Conservation (phyloP, 2,329 filamentous ascomycete species). For the Colletotrichum coccodes region DNA sequence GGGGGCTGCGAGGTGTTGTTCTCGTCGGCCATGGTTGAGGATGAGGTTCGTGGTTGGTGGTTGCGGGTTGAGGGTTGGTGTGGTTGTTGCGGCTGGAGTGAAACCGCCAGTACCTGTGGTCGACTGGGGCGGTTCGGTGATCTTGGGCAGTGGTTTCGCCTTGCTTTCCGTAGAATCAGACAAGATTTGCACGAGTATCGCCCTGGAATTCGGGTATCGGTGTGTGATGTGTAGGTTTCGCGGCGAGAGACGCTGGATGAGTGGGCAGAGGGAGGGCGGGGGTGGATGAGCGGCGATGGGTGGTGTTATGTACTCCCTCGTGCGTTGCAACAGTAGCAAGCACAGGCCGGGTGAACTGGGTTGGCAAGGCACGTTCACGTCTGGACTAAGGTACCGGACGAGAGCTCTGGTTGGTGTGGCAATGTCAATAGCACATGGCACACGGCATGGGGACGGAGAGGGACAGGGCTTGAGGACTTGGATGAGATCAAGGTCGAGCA, state of each 20-base stretch:
- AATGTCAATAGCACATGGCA: slow-evolving; percentile 22
- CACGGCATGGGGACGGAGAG: too few species aligned
- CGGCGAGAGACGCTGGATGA: background rate
- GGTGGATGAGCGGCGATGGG: background rate
- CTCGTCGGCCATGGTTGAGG: slow-evolving; percentile 45
- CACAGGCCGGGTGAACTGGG: background rate
- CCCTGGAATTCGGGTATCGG: background rate
- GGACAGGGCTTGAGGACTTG: too few species aligned
- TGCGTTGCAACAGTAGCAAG: background rate
- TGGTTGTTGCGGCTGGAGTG: background rate
- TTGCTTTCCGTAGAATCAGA: slow-evolving; percentile 19
- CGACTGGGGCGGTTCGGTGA: background rate
- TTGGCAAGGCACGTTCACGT: background rate
- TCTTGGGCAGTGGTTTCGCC: slow-evolving; percentile 6
- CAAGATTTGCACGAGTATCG: slow-evolving; percentile 5
- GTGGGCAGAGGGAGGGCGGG: slow-evolving; percentile 8
- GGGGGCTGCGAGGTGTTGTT: slow-evolving; percentile 32
- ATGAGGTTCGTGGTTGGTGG: slow-evolving; percentile 4
- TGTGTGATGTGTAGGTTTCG: slow-evolving; percentile 1
- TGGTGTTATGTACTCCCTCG: slow-evolving; percentile 18
- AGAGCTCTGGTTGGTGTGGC: slow-evolving; percentile 22
- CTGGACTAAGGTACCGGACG: background rate
- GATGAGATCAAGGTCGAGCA: background rate
- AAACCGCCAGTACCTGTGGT: slow-evolving; percentile 14
- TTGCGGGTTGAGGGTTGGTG: slow-evolving; percentile 14